Conservation (phyloP, 805 yeast species). For the Huiozyma sinensis region DNA sequence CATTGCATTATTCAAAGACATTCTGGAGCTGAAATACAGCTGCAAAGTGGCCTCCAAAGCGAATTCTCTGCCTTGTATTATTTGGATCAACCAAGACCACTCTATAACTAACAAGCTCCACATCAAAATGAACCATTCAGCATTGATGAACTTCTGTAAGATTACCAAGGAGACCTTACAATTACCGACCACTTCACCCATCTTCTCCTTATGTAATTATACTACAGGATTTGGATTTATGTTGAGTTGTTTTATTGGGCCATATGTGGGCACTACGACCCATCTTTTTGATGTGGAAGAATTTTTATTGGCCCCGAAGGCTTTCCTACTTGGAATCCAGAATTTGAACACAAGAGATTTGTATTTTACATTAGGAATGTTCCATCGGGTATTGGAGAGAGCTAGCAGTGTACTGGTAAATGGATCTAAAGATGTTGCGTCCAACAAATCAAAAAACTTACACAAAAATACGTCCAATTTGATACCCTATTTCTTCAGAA, state of each 20-base stretch:
- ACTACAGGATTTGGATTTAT: slow-evolving; percentile 80
- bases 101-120: slow-evolving; percentile 20
- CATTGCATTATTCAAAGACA: slow-evolving; percentile 12
- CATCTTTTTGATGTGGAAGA: slow-evolving; percentile 69
- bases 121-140: slow-evolving; percentile 39
- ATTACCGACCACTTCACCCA: slow-evolving; percentile 55
- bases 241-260: slow-evolving; percentile 75
- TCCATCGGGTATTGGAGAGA: slow-evolving; percentile 59
- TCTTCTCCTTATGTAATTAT: slow-evolving; percentile 81
- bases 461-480: slow-evolving; percentile 5
- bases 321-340: slow-evolving; percentile 59
- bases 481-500: slow-evolving; percentile 33
- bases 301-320: slow-evolving; percentile 61
- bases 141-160: slow-evolving; percentile 70
- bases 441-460: slow-evolving; percentile 3
- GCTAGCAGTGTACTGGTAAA: slow-evolving; percentile 38
- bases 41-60: slow-evolving; percentile 15
- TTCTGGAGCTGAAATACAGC: slow-evolving; percentile 12
- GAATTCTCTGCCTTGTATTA: slow-evolving; percentile 26
- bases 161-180: slow-evolving; percentile 88
- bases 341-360: slow-evolving; percentile 77
- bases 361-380: slow-evolving; percentile 74
- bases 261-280: slow-evolving; percentile 79
- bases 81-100: slow-evolving; percentile 23
- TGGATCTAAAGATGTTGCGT: not conserved